Evolutionary conservation across 2,329 filamentous ascomycete species (phyloP).

Genomic region (Ophiosphaerella korrae): DNA sequence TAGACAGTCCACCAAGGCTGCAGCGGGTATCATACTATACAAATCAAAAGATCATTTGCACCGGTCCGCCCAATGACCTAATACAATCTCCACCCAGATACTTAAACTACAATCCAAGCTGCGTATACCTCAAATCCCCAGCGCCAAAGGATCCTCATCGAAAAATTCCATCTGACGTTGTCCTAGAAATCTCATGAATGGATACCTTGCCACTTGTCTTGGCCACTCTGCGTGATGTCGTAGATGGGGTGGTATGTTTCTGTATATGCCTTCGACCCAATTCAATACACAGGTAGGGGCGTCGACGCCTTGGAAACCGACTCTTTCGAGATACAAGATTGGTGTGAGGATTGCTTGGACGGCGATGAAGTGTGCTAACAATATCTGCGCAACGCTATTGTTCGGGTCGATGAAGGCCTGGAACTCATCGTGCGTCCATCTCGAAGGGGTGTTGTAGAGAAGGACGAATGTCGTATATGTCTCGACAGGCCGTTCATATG

Average conservation of each 20-base stretch:
- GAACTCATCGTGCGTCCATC: conserved; percentile 50
- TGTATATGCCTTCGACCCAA: conserved; percentile 44
- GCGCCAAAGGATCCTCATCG: conserved; percentile 7
- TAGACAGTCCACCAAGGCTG: conserved; percentile 3
- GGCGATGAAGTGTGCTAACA: conserved; percentile 56
- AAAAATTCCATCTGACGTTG: conserved; percentile 20
- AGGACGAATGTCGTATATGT: conserved; percentile 51
- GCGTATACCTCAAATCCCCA: background rate
- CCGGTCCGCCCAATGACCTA: background rate
- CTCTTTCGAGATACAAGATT: conserved; percentile 42
- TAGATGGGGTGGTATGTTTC: conserved; percentile 27
- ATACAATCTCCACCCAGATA: background rate
- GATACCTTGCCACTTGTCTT: conserved; percentile 35
- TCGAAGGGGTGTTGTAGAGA: conserved; percentile 49
- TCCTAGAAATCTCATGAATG: conserved; percentile 33
- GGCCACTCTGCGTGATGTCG: conserved; percentile 39
- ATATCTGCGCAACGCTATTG: conserved; percentile 50
- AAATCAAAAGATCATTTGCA: background rate
- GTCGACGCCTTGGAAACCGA: conserved; percentile 41
- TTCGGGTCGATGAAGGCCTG: conserved; percentile 50
- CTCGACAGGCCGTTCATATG: conserved; percentile 37
- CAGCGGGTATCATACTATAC: conserved; percentile 14
- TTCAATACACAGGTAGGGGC: conserved; percentile 37
- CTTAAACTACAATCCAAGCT: background rate
- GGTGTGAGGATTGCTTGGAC: conserved; percentile 53